Base-by-base conservation (phyloP, 352 stramenopile genomes). In the Phytophthora crassamura region DNA sequence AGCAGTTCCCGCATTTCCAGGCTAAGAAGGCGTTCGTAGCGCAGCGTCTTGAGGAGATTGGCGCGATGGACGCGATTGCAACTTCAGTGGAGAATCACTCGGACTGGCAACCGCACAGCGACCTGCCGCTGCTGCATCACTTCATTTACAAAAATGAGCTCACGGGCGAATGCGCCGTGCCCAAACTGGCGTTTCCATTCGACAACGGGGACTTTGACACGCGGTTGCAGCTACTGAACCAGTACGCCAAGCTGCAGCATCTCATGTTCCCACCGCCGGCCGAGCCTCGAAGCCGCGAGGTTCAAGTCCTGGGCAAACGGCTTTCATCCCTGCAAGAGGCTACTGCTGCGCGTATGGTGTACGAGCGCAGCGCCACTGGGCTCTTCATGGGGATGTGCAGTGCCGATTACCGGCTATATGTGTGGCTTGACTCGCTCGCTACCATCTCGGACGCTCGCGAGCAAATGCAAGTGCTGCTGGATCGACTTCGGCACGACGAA, bases 141-240 rank as follows among this genome's bases (percentile, higher is more conserved):
- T 90, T 90, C 42, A 66, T 89, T 10, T 89, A 76, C 77, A 89
- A 90, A 68, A 88, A 84, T 41, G 83, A 91, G 64, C 67, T 78
- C 36, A 86, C 80, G 2, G 79, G 80, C 8, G 80, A 89, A 55
- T 91, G 83, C 25, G 75, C 75, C 0, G 33, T 65, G 14, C 75
- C 82, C 0, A 59, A 72, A 32, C 65, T 86, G 15, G 49, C 64
- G 6, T 87, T 86, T 30, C 80, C 80, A 4, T 83, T 91, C 30
- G 70, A 83, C 20, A 43, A 67, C 7, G 59, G 54, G 1, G 71
- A 86, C 41, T 59, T 74, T 40, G 60, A 67, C 18, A 78, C 65
- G 5, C 67, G 70, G 5, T 8, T 75, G 46, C 55, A 75, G 46
- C 35, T 88, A 36, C 46, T 88, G 28, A 77, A 81, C 54, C 74